Evolutionary conservation across 2,329 filamentous ascomycete species (phyloP), one percentile per base, ranked within the genome.

Genomic region (Ophiostoma sp.): DNA sequence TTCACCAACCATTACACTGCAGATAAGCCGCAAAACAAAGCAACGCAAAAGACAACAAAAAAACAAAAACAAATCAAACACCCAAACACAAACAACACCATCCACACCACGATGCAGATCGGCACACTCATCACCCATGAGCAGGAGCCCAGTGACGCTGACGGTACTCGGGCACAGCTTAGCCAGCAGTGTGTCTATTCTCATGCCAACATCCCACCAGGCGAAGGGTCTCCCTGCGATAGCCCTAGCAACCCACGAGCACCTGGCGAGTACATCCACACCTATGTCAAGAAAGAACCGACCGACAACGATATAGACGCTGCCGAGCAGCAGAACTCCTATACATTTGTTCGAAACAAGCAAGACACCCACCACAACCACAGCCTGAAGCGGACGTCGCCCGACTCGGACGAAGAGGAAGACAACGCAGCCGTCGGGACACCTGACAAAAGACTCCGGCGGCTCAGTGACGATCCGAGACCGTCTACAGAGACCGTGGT

Each of bases 381-480:
- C 55, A 38, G 16, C 7, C 27, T 60, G 27, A 60, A 60, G 27
- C 55, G 55, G 9, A 12, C 27, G 27, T 60, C 55, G 5, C 55
- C 55, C 55, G 55, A 60, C 5, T 60, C 55, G 11, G 55, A 60
- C 11, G 55, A 60, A 5, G 55, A 40, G 5, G 55, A 60, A 14
- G 55, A 60, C 55, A 36, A 60, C 16, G 27, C 12, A 12, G 27
- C 27, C 8, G 8, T 11, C 27, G 27, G 4, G 9, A 36, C 55
- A 5, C 55, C 55, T 7, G 27, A 14, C 27, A 60, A 60, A 11
- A 60, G 38, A 27, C 9, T 60, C 4, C 55, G 27, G 27, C 27
- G 55, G 8, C 55, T 69, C 42, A 16, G 41, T 6, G 40, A 12
- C 5, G 67, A 36, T 8, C 66, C 71, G 42, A 68, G 44, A 36